phyloP scores from a whole-genome alignment of 768 basidiomycete genomes.

The Mycena chlorophos region DNA sequence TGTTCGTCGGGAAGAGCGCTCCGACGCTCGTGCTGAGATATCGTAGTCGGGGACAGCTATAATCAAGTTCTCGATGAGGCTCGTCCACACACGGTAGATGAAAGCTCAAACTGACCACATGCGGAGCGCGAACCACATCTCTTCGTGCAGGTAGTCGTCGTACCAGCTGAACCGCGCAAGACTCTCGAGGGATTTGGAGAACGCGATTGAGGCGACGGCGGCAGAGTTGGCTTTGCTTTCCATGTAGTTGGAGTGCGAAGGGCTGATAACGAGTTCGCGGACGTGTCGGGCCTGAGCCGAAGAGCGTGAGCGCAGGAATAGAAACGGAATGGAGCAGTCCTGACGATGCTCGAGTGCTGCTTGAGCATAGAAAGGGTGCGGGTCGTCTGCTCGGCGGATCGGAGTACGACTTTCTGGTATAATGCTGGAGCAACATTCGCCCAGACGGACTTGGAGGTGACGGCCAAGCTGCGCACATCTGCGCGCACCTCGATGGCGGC shows the following conservation, averaged over 20 bases:
- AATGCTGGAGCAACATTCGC: constrained; percentile 54
- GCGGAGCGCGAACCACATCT: constrained; percentile 78
- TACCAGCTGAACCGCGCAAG: constrained; percentile 71
- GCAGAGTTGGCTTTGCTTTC: constrained; percentile 47
- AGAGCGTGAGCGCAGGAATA: not conserved
- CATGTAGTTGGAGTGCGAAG: constrained; percentile 30
- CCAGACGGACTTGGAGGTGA: constrained; percentile 58
- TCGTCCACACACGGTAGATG: not conserved
- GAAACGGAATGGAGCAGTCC: not conserved
- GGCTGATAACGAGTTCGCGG: constrained; percentile 54
- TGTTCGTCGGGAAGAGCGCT: constrained; percentile 56
- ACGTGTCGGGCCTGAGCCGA: constrained; percentile 57
- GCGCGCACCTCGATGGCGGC: constrained; percentile 48
- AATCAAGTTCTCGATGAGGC: constrained; percentile 7
- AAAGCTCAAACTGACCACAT: constrained; percentile 48
- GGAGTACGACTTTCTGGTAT: constrained; percentile 58
- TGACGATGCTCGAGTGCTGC: constrained; percentile 44
- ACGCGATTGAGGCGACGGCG: constrained; percentile 52
- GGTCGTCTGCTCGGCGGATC: constrained; percentile 58
- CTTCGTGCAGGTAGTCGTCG: constrained; percentile 66
- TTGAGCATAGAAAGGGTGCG: constrained; percentile 66
- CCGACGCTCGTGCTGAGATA: constrained; percentile 66
- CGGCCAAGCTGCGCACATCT: constrained; percentile 59
- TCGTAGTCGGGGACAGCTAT: constrained; percentile 65
- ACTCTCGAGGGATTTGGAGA: constrained; percentile 55